phyloP scores from a whole-genome alignment of 352 stramenopile genomes.

The Globisporangium solare region DNA sequence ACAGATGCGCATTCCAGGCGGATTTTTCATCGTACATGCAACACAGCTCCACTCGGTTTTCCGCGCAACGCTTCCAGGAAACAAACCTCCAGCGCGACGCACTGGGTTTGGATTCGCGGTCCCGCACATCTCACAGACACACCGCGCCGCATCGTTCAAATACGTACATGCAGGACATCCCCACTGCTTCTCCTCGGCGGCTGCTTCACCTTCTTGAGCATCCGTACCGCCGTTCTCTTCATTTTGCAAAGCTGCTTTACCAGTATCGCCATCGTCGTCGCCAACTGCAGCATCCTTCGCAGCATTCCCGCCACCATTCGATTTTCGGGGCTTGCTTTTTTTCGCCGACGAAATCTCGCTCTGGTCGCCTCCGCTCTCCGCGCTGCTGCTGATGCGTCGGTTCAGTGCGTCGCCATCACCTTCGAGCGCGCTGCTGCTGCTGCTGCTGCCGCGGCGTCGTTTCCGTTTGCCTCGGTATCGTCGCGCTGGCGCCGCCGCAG shows the following conservation, averaged over 20 bases:
- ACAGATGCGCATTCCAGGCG: slow-evolving; percentile 39
- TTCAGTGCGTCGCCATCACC: too few relatives aligned
- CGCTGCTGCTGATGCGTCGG: background rate
- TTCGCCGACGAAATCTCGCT: background rate
- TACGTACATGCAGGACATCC: slow-evolving; percentile 67
- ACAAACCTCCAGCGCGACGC: slow-evolving; percentile 4
- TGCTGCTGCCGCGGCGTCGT: slow-evolving; percentile 15
- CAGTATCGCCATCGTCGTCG: background rate
- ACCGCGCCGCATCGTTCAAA: slow-evolving; percentile 52
- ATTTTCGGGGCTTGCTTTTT: background rate
- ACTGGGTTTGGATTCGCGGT: slow-evolving; percentile 39
- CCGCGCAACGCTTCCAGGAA: slow-evolving; percentile 1
- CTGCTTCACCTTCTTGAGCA: slow-evolving; percentile 10
- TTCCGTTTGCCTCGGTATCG: slow-evolving; percentile 32
- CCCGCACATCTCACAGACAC: slow-evolving; percentile 75
- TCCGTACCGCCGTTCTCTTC: slow-evolving; percentile 8
- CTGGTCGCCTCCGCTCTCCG: background rate
- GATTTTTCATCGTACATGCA: slow-evolving; percentile 70
- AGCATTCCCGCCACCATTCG: background rate
- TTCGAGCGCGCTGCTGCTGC: background rate
- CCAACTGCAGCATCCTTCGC: background rate
- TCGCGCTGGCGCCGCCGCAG: slow-evolving; percentile 4
- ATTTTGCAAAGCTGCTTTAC: slow-evolving; percentile 8
- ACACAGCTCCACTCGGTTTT: slow-evolving; percentile 58
- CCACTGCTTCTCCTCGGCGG: slow-evolving; percentile 30